phyloP scores from a whole-genome alignment of 2,329 filamentous ascomycete species.

The Penicillium expansum region DNA sequence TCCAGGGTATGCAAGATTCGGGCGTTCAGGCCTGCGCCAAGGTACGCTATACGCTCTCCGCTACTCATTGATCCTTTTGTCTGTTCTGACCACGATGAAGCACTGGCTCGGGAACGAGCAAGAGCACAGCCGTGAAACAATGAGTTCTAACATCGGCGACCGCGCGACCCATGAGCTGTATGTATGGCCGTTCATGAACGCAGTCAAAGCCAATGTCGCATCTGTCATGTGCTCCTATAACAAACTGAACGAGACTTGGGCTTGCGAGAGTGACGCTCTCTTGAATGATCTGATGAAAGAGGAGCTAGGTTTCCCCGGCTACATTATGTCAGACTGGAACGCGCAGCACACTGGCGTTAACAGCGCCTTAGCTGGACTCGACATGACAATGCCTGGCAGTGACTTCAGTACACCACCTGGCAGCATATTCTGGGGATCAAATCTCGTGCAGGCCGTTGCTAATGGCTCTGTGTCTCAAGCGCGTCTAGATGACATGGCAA shows the following conservation, averaged over 20 bases:
- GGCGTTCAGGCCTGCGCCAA: conserved; percentile 33
- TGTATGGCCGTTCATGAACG: conserved; percentile 74
- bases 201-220: conserved; percentile 63
- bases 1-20: conserved; percentile 58
- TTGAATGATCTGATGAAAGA: conserved; percentile 74
- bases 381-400: conserved; percentile 80
- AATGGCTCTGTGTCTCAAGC: conserved; percentile 58
- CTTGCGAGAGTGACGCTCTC: conserved; percentile 73
- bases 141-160: conserved; percentile 62
- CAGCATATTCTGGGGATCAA: conserved; percentile 24
- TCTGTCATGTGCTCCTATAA: conserved; percentile 51
- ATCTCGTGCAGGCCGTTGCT: conserved; percentile 55
- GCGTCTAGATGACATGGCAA: conserved; percentile 62
- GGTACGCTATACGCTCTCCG: too few relatives aligned
- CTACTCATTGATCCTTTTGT: too few relatives aligned
- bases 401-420: conserved; percentile 27
- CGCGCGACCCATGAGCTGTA: conserved; percentile 74
- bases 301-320: conserved; percentile 78
- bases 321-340: conserved; percentile 77
- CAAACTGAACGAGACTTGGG: conserved; percentile 76
- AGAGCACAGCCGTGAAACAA: conserved; percentile 43
- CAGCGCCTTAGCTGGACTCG: conserved; percentile 68
- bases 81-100: conserved; percentile 57
- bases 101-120: conserved; percentile 65
- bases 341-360: conserved; percentile 69